phyloP scores from a whole-genome alignment of 2,329 filamentous ascomycete species.

The Aspergillus candidus region DNA sequence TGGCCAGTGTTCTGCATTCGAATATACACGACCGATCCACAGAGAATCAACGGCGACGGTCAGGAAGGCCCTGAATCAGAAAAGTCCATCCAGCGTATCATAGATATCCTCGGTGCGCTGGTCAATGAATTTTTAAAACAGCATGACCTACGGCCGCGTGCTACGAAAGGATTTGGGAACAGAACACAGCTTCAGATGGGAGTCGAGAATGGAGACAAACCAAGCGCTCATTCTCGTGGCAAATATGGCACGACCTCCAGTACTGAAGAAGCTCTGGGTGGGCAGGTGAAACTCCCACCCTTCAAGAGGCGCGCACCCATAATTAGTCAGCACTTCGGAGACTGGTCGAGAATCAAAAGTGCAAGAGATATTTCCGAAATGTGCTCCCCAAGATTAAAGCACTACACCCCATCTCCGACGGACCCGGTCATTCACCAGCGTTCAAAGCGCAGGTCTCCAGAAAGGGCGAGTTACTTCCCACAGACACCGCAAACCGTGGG shows the following conservation, averaged over 20 bases:
- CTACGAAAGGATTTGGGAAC: conserved; percentile 15
- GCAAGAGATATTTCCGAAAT: conserved; percentile 16
- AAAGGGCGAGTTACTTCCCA: too few species aligned
- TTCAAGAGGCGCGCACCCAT: conserved; percentile 13
- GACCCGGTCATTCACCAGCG: too few species aligned
- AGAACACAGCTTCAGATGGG: conserved; percentile 2
- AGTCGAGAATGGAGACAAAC: background rate
- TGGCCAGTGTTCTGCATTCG: conserved; percentile 89
- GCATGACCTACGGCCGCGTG: conserved; percentile 59
- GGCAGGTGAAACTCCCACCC: conserved; percentile 26
- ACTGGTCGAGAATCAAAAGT: conserved; percentile 39
- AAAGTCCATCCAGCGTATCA: conserved; percentile 49
- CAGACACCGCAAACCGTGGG: background rate
- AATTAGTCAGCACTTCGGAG: conserved; percentile 23
- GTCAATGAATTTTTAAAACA: conserved; percentile 68
- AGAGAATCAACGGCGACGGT: conserved; percentile 36
- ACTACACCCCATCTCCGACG: too few species aligned
- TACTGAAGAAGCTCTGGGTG: conserved; percentile 21
- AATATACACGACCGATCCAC: conserved; percentile 48
- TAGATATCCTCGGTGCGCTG: conserved; percentile 62
- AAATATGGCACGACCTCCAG: background rate
- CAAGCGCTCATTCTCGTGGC: background rate
- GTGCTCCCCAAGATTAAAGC: too few species aligned
- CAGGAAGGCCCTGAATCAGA: conserved; percentile 30
- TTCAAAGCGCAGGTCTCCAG: too few species aligned